Evolutionary conservation across 2,329 filamentous ascomycete species (phyloP).

Genomic region (Cyphellophora europaea): DNA sequence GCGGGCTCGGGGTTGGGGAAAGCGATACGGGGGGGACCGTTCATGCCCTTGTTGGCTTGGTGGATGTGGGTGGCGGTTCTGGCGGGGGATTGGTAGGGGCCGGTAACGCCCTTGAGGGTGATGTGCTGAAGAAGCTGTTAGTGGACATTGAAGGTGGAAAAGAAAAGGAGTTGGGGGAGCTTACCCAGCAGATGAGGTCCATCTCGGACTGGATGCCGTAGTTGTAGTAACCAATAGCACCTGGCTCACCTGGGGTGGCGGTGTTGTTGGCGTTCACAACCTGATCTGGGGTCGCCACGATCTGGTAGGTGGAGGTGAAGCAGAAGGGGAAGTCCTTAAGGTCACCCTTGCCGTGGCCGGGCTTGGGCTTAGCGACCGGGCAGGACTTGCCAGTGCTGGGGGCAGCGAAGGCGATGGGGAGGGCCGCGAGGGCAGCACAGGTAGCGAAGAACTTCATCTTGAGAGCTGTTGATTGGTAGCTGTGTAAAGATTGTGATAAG

Average conservation of each 20-base stretch:
- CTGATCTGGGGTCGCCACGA: slow-evolving; percentile 40
- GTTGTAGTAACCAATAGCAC: slow-evolving; percentile 40
- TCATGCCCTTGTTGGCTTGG: slow-evolving; percentile 34
- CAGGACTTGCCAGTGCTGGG: slow-evolving; percentile 1
- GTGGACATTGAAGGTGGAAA: not conserved
- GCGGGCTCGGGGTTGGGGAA: slow-evolving; percentile 40
- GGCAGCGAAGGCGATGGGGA: slow-evolving; percentile 2
- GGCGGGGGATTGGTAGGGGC: slow-evolving; percentile 42
- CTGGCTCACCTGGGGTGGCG: slow-evolving; percentile 29
- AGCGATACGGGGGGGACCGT: slow-evolving; percentile 43
- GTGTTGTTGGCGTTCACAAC: slow-evolving; percentile 35
- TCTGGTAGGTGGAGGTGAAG: slow-evolving; percentile 42
- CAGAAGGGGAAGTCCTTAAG: slow-evolving; percentile 6
- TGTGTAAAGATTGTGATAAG: not conserved
- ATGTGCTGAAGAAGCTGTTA: slow-evolving; percentile 31
- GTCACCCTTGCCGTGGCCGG: not conserved
- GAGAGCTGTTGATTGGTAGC: slow-evolving; percentile 1
- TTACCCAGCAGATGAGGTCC: slow-evolving; percentile 31
- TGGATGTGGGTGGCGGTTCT: slow-evolving; percentile 48
- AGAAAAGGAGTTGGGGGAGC: too few species aligned
- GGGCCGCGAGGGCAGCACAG: slow-evolving; percentile 1
- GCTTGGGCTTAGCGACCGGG: not conserved
- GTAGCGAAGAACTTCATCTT: slow-evolving; percentile 5
- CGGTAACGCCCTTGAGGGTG: slow-evolving; percentile 39
- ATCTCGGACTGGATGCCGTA: slow-evolving; percentile 43